Evolutionary conservation across 176 grass and related monocot genomes (phyloP).

Genomic region (Leersia perrieri): DNA sequence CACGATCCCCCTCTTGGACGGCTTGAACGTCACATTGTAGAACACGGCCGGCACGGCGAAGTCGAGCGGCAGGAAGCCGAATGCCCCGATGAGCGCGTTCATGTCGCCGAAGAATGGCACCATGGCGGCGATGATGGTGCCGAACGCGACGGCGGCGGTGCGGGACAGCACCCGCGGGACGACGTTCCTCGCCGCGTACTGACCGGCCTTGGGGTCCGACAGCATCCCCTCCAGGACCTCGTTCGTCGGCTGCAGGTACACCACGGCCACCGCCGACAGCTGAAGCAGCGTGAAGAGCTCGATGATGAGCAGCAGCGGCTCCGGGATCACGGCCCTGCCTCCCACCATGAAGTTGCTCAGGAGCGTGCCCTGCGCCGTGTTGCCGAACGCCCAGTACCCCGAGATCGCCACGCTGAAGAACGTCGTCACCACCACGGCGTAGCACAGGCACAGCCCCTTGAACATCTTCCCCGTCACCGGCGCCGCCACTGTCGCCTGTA

Average conservation of each 20-base stretch:
- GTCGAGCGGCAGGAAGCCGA: conserved; percentile 91
- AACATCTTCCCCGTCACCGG: conserved; percentile 98
- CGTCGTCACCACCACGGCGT: conserved; percentile 59
- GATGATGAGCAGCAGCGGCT: conserved; percentile 59
- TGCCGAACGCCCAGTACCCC: conserved; percentile 94
- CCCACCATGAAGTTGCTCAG: conserved; percentile 70
- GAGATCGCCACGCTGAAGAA: conserved; percentile 96
- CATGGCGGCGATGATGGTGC: conserved; percentile 81
- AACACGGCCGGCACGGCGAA: conserved; percentile 74
- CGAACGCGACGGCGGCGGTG: conserved; percentile 46
- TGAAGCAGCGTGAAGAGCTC: conserved; percentile 79
- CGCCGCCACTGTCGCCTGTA: conserved; percentile 81
- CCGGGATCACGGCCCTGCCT: conserved; percentile 56
- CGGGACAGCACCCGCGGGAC: conserved; percentile 56
- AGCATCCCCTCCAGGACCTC: conserved; percentile 77
- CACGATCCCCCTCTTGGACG: conserved; percentile 56
- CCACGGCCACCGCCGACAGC: conserved; percentile 70
- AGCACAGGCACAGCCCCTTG: conserved; percentile 79
- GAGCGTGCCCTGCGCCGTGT: conserved; percentile 52
- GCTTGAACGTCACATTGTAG: conserved; percentile 87
- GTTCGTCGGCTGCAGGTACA: conserved; percentile 96
- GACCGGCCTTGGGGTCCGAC: conserved; percentile 53
- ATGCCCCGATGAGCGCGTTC: conserved; percentile 82
- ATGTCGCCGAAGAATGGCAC: conserved; percentile 95
- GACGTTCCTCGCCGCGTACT: conserved; percentile 66